Conservation (phyloP, 208 protist species). For the Trypanosoma lewisi region DNA sequence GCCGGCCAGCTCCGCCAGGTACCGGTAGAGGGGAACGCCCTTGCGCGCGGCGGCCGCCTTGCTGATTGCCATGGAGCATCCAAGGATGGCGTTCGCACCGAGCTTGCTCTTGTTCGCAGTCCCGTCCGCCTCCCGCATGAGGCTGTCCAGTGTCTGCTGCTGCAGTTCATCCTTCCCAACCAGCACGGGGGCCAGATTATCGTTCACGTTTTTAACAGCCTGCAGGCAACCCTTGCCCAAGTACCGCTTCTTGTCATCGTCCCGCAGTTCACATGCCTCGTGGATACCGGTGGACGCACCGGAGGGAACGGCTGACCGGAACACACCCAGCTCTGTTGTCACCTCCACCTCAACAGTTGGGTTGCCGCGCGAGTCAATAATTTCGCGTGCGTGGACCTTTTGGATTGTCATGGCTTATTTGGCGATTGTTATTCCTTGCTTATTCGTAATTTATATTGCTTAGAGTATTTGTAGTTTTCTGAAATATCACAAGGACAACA, state of each 20-base stretch:
- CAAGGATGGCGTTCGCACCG: constrained; percentile 99
- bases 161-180: constrained; percentile 92
- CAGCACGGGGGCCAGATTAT: constrained; percentile 90
- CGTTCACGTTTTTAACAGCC: constrained; percentile 98
- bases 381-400: constrained; percentile 85
- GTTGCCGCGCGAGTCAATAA: constrained; percentile 90
- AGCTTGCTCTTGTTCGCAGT: constrained; percentile 96
- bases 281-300: constrained; percentile 99
- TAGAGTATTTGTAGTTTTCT: constrained; percentile 1
- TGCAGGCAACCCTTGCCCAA: constrained; percentile 96
- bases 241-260: constrained; percentile 94
- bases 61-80: constrained; percentile 97
- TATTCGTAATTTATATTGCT: constrained; percentile 6
- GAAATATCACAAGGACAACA: not conserved
- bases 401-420: constrained; percentile 66
- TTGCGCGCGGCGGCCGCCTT: constrained; percentile 92
- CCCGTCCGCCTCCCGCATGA: constrained; percentile 96
- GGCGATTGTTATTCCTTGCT: constrained; percentile 1
- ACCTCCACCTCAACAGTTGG: constrained; percentile 96
- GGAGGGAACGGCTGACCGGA: constrained; percentile 96
- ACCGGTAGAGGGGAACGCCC: constrained; percentile 94
- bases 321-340: constrained; percentile 92
- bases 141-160: constrained; percentile 92
- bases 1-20: constrained; percentile 94
- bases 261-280: constrained; percentile 97